These are phyloP conservation scores for Umbellularia californica DNA, from an alignment of 164 flowering plant species.

Conservation along the genomic window DNA sequence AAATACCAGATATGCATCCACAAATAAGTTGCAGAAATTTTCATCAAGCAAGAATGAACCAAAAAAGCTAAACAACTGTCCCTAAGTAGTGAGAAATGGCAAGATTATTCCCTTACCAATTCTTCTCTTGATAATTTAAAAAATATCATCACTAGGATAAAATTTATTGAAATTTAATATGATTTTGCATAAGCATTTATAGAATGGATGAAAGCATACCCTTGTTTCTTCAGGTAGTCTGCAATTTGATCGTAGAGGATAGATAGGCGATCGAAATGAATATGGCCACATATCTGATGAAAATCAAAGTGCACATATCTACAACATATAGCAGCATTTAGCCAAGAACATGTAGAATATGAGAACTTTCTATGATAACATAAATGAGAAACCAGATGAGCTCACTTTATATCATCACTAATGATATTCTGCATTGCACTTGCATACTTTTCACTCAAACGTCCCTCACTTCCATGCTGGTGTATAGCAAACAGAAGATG, in stretches of 20 bases:
- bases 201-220: conserved; percentile 40
- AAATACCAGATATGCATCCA: too few relatives aligned
- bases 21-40: too few relatives aligned
- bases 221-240: conserved; percentile 61
- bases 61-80: too few relatives aligned
- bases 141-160: neutral
- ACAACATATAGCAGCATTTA: conserved; percentile 19
- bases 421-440: conserved; percentile 59
- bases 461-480: conserved; percentile 97
- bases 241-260: conserved; percentile 76
- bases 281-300: conserved; percentile 86
- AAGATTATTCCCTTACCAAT: neutral
- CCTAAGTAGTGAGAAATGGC: neutral
- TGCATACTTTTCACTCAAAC: conserved; percentile 65
- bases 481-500: conserved; percentile 12
- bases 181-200: neutral
- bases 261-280: conserved; percentile 86
- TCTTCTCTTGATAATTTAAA: neutral
- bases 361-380: neutral
- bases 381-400: neutral
- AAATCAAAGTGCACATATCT: conserved; percentile 96
- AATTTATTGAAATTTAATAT: too few relatives aligned
- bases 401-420: conserved; percentile 76
- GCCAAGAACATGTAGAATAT: conserved; percentile 4
- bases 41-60: too few relatives aligned